Evolutionary conservation across 2,329 filamentous ascomycete genomes (phyloP).

Genomic region (Aspergillus vadensis): DNA sequence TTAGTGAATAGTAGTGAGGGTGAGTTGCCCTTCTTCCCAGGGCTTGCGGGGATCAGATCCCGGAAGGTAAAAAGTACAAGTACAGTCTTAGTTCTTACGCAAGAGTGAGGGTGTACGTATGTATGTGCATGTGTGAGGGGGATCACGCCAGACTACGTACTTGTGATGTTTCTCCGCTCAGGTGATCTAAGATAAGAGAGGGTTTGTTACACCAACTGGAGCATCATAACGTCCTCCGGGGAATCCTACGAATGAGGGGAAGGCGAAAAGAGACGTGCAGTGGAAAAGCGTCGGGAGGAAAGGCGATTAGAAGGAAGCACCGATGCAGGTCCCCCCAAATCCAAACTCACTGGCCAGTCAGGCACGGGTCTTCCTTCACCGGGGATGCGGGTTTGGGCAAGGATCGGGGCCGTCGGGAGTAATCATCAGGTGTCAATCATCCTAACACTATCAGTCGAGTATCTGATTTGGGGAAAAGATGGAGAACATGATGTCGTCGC

Average conservation of each 20-base stretch:
- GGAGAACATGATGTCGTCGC: neutral
- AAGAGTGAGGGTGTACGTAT: too few relatives aligned
- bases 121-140: neutral
- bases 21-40: neutral
- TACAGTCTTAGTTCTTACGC: neutral
- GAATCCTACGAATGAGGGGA: conserved; percentile 1
- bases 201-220: neutral
- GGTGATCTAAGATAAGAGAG: neutral
- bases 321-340: conserved; percentile 1
- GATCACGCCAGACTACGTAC: neutral
- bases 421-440: conserved; percentile 1
- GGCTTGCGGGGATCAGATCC: conserved; percentile 9
- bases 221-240: conserved; percentile 6
- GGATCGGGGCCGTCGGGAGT: conserved; percentile 19
- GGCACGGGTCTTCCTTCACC: conserved; percentile 26
- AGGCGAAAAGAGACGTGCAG: neutral
- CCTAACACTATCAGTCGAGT: neutral
- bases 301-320: neutral
- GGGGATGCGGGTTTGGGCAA: conserved; percentile 25
- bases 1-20: neutral
- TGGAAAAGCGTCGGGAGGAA: neutral
- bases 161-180: neutral
- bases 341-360: conserved; percentile 6
- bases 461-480: conserved; percentile 12
- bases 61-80: neutral